Evolutionary conservation across 2,329 filamentous ascomycete species (phyloP).

Genomic region (Thermothelomyces thermophilus): DNA sequence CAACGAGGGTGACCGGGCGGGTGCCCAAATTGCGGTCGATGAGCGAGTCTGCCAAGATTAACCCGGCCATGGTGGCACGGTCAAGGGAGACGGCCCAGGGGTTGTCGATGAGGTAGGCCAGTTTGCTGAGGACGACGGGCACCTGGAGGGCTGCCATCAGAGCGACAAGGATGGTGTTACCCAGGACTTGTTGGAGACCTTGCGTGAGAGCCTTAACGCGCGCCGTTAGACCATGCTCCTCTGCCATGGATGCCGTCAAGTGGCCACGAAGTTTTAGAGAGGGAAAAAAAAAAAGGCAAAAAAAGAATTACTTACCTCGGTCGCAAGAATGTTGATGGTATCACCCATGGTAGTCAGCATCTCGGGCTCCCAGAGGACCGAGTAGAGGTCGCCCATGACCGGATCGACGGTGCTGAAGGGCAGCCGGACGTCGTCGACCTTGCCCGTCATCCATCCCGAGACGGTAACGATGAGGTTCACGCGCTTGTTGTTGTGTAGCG

Average conservation of each 20-base stretch:
- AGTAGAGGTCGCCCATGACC: slow-evolving; percentile 97
- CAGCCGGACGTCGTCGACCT: slow-evolving; percentile 89
- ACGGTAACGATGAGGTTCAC: slow-evolving; percentile 94
- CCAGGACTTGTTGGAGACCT: slow-evolving; percentile 90
- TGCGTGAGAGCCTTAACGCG: slow-evolving; percentile 78
- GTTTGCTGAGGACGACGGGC: slow-evolving; percentile 87
- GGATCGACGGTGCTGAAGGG: slow-evolving; percentile 96
- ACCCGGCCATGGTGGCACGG: slow-evolving; percentile 77
- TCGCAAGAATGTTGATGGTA: slow-evolving; percentile 96
- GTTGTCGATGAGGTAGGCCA: slow-evolving; percentile 95
- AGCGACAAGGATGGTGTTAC: slow-evolving; percentile 77
- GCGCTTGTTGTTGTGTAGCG: slow-evolving; percentile 94
- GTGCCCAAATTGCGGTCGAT: slow-evolving; percentile 88
- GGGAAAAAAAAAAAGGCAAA: background rate
- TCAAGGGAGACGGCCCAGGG: slow-evolving; percentile 97
- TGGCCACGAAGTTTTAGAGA: background rate
- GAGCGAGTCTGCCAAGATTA: slow-evolving; percentile 90
- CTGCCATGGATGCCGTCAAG: background rate
- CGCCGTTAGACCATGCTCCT: background rate
- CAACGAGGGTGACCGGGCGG: slow-evolving; percentile 84
- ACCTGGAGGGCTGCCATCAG: slow-evolving; percentile 90
- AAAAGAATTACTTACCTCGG: slow-evolving; percentile 86
- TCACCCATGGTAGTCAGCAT: slow-evolving; percentile 98
- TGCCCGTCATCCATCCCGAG: slow-evolving; percentile 97
- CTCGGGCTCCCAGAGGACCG: slow-evolving; percentile 93